Base-by-base conservation (phyloP, 2,329 filamentous ascomycete genomes). In the Xylariaceae sp. region DNA sequence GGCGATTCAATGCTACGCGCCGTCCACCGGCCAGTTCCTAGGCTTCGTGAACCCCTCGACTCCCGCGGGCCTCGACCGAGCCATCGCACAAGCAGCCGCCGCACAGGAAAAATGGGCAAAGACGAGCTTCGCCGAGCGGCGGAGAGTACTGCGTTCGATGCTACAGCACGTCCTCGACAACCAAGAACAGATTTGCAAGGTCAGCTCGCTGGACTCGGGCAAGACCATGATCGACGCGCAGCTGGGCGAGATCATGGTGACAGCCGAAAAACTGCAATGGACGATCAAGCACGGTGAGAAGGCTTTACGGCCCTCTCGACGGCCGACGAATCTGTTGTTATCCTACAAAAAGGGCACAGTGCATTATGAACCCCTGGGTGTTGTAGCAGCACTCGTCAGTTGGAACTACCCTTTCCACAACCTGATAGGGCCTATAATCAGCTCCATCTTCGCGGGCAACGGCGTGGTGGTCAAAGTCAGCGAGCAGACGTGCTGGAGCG, bases 321-420 rank as follows among this genome's bases (percentile, higher is more conserved):
- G 94, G 47, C 91, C 92, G 4, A 96, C 92, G 1, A 97, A 95
- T 72, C 79, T 96, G 39, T 81, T 99, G 59, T 95, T 99, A 91
- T 84, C 86, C 74, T 97, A 97, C 75, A 99, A 99, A 81, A 85
- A 83, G 70, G 97, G 97, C 69, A 87, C 86, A 58, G 92, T 99
- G 23, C 77, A 83, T 43, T 99, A 96, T 72, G 92, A 99, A 73
- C 93, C 94, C 11, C 77, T 97, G 16, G 94, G 94, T 13, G 91
- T 99, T 29, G 90, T 99, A 5, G 88, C 91, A 9, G 93, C 94
- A 15, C 87, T 93, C 46, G 91, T 99, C 36, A 94, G 89, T 69
- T 99, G 94, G 94, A 99, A 99, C 77, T 97, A 92, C 70, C 86
- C 91, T 37, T 96, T 97, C 73, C 94, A 99, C 76, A 99, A 99